These are phyloP conservation scores for Podaxis mareebaensis DNA, from an alignment of 768 basidiomycete genomes.

Conservation along the genomic window DNA sequence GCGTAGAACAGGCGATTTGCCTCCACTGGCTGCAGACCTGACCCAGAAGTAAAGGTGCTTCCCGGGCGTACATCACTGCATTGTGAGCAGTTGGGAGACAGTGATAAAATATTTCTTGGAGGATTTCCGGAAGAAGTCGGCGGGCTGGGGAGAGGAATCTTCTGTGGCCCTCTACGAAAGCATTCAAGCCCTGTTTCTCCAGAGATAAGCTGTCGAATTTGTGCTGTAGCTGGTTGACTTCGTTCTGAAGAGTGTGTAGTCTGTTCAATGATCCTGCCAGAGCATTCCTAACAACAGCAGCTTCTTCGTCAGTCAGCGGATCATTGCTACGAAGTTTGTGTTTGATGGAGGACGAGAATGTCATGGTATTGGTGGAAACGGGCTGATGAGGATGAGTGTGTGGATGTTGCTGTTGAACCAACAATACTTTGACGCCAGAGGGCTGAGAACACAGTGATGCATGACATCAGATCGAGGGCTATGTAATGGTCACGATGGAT, in stretches of 20 bases:
- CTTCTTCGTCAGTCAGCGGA: background rate
- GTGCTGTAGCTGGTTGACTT: background rate
- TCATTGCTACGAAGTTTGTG: background rate
- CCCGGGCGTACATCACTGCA: conserved; percentile 9
- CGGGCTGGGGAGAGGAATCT: background rate
- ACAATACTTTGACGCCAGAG: background rate
- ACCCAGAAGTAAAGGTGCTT: conserved; percentile 18
- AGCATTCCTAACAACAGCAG: background rate
- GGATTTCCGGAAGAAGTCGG: conserved; percentile 4
- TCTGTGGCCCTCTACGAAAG: background rate
- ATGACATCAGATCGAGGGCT: background rate
- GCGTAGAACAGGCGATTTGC: conserved; percentile 17
- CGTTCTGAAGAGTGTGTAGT: background rate
- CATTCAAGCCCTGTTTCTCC: background rate
- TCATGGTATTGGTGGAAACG: background rate
- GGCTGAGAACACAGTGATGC: background rate
- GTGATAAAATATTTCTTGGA: conserved; percentile 17
- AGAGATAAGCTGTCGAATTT: background rate
- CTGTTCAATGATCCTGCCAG: background rate
- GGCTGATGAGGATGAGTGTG: background rate
- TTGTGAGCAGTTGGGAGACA: conserved; percentile 15
- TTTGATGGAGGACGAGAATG: background rate
- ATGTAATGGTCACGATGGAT: background rate
- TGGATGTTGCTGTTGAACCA: background rate
- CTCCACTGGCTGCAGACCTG: conserved; percentile 18